A percentile compares a stretch with the other conserved stretches of the same genome.
Evolutionary conservation across 2,329 filamentous ascomycete genomes (phyloP).

Genomic region (Phyllosticta citribraziliensis): DNA sequence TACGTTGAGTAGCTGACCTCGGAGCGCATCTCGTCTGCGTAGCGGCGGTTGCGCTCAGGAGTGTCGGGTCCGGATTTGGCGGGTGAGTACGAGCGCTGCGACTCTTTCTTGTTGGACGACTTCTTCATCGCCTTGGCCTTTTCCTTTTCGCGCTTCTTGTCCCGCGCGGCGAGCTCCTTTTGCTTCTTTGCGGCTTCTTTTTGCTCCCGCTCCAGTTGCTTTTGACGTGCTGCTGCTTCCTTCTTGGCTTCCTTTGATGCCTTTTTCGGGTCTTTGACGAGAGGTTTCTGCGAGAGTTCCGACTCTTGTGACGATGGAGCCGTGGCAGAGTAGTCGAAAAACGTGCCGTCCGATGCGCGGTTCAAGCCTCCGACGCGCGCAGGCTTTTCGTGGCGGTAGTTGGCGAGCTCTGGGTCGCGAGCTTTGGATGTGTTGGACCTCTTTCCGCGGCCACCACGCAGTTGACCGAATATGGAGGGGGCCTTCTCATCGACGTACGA

Average conservation of each 20-base stretch:
- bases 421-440: constrained; percentile 44
- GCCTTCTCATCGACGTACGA: constrained; percentile 33
- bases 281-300: constrained; percentile 31
- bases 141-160: constrained; percentile 33
- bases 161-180: constrained; percentile 18
- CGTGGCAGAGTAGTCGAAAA: constrained; percentile 69
- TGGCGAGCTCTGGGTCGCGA: constrained; percentile 54
- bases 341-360: constrained; percentile 64
- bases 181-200: constrained; percentile 20
- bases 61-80: constrained; percentile 8
- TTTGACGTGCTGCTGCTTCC: constrained; percentile 35
- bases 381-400: constrained; percentile 77
- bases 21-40: constrained; percentile 42
- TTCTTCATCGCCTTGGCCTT: constrained; percentile 31
- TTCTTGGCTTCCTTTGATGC: constrained; percentile 29
- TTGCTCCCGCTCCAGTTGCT: constrained; percentile 24
- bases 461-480: constrained; percentile 20
- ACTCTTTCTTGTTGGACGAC: constrained; percentile 18
- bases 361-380: constrained; percentile 87
- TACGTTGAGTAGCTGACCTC: constrained; percentile 31
- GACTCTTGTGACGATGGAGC: constrained; percentile 50
- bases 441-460: constrained; percentile 35
- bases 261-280: constrained; percentile 32
- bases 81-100: constrained; percentile 16
- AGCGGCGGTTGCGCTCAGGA: constrained; percentile 19